Evolutionary conservation across 306 rosid species (phyloP).

Genomic region (Aeschynomene evenia): DNA sequence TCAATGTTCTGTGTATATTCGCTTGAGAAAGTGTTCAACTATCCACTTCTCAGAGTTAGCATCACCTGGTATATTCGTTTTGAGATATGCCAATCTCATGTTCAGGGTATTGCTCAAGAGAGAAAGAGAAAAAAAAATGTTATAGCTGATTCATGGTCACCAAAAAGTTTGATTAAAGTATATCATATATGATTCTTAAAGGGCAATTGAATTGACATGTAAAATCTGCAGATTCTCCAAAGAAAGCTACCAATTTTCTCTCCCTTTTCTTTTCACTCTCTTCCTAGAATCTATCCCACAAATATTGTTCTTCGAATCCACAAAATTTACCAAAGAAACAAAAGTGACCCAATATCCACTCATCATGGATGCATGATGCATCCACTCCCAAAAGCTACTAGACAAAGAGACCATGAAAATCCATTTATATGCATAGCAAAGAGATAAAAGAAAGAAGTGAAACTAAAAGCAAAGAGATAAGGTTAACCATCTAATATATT

Average conservation of each 20-base stretch:
- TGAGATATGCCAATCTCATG: slow-evolving; percentile 29
- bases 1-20: background rate
- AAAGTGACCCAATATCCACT: slow-evolving; percentile 39
- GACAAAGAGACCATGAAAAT: slow-evolving; percentile 25
- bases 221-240: slow-evolving; percentile 42
- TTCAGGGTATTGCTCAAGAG: slow-evolving; percentile 26
- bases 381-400: slow-evolving; percentile 46
- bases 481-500: slow-evolving; percentile 27
- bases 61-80: slow-evolving; percentile 26
- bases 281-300: slow-evolving; percentile 43
- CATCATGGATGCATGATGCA: too few relatives aligned
- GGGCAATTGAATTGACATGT: slow-evolving; percentile 36
- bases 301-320: slow-evolving; percentile 2
- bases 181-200: slow-evolving; percentile 33
- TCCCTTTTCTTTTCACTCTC: slow-evolving; percentile 4
- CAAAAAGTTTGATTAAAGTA: slow-evolving; percentile 27
- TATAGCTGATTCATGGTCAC: slow-evolving; percentile 31
- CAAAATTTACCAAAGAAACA: slow-evolving; percentile 35
- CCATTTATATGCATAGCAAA: slow-evolving; percentile 30
- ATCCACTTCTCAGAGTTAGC: background rate
- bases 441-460: slow-evolving; percentile 4
- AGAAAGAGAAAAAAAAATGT: slow-evolving; percentile 11
- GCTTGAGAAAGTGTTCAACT: background rate
- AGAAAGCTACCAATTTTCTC: slow-evolving; percentile 24
- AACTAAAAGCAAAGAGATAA: slow-evolving; percentile 26